These are phyloP conservation scores for Pseudodiploospora longispora DNA, from an alignment of 2,329 filamentous ascomycete species.

Conservation along the genomic window DNA sequence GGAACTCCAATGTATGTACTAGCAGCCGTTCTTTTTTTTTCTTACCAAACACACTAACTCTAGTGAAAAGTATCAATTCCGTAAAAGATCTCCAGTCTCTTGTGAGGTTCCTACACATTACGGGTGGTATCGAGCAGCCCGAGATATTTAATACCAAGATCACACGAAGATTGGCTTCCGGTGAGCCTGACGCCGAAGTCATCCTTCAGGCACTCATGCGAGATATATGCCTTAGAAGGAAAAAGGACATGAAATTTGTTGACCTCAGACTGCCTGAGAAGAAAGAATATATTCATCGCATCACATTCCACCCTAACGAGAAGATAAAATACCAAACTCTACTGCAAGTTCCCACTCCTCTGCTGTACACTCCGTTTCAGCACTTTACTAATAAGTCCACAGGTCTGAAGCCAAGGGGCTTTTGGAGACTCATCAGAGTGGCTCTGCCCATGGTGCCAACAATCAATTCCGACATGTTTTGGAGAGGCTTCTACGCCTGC, in stretches of 20 bases:
- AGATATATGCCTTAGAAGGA: slow-evolving; percentile 71
- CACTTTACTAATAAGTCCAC: slow-evolving; percentile 1
- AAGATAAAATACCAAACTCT: slow-evolving; percentile 69
- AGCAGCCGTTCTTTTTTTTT: background rate
- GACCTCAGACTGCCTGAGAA: slow-evolving; percentile 72
- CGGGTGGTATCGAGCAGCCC: slow-evolving; percentile 64
- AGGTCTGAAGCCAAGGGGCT: slow-evolving; percentile 68
- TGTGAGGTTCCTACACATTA: slow-evolving; percentile 67
- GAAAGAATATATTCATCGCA: slow-evolving; percentile 67
- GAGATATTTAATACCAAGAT: slow-evolving; percentile 60
- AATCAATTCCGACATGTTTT: slow-evolving; percentile 66
- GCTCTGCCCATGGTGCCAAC: slow-evolving; percentile 31
- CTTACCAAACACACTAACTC: slow-evolving; percentile 16
- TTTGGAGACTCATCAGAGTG: slow-evolving; percentile 50
- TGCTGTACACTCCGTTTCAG: background rate
- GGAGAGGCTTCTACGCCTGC: slow-evolving; percentile 72
- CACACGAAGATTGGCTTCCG: slow-evolving; percentile 56
- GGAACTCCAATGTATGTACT: slow-evolving; percentile 66
- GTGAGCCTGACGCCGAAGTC: slow-evolving; percentile 48
- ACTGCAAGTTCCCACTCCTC: slow-evolving; percentile 38
- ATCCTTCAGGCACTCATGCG: slow-evolving; percentile 70
- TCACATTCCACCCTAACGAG: slow-evolving; percentile 67
- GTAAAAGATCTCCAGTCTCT: slow-evolving; percentile 75
- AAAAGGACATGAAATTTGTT: slow-evolving; percentile 83
- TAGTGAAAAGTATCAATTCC: slow-evolving; percentile 54